Percentiles rank a stretch among this genome's conserved stretches.
Conservation (phyloP, 2,329 filamentous ascomycete genomes). For the Pseudopyricularia javanii region DNA sequence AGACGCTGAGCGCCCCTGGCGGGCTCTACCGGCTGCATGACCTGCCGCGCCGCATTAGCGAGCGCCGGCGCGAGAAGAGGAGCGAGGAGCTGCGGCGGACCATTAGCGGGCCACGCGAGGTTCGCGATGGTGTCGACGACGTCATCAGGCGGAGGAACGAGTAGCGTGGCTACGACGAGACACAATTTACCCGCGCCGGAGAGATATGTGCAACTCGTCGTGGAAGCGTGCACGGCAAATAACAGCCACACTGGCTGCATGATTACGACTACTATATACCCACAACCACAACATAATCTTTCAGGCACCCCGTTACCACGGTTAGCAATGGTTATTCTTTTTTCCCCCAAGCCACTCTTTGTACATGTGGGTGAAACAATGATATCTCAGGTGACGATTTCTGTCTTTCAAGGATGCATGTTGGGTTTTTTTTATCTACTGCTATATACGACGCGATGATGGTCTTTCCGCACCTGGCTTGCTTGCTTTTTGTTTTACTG, state of each 20-base stretch:
- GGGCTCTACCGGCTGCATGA: conserved; percentile 29
- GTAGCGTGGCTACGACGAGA: conserved; percentile 18
- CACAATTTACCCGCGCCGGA: neutral
- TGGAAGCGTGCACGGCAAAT: no score
- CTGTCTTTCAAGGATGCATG: neutral
- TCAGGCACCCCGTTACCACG: no score
- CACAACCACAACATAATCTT: no score
- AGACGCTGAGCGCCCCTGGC: neutral
- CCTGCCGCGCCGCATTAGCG: conserved; percentile 41
- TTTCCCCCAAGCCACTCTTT: no score
- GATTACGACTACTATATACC: no score
- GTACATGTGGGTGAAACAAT: neutral
- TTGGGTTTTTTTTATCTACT: neutral
- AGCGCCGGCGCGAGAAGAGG: conserved; percentile 45
- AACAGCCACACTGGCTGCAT: no score
- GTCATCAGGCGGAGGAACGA: conserved; percentile 33
- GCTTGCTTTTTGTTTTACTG: conserved; percentile 2
- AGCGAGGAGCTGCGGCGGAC: conserved; percentile 44
- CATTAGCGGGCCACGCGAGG: conserved; percentile 47
- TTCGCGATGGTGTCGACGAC: conserved; percentile 45
- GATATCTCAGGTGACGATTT: neutral
- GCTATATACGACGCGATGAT: neutral
- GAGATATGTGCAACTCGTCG: no score
- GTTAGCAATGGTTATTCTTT: no score
- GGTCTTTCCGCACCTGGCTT: neutral